A percentile compares a stretch with the other conserved stretches of the same genome.
Evolutionary conservation across 2,329 filamentous ascomycete species (phyloP).

Genomic region (Fusarium algeriense): DNA sequence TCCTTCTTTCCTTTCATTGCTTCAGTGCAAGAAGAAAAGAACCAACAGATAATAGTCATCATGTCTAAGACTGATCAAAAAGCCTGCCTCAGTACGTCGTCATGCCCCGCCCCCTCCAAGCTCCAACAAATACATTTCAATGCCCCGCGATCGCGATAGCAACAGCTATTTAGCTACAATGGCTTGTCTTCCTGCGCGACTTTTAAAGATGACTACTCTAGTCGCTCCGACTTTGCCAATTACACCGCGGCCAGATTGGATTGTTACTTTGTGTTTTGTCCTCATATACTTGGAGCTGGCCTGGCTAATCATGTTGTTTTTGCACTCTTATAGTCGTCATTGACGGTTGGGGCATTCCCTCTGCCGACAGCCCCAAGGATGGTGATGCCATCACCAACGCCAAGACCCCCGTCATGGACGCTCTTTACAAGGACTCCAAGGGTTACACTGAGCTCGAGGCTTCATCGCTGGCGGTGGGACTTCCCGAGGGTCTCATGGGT

Average conservation of each 20-base stretch:
- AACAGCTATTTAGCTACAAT: slow-evolving; percentile 19
- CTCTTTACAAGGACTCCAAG: slow-evolving; percentile 82
- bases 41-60: slow-evolving; percentile 44
- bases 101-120: slow-evolving; percentile 48
- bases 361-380: slow-evolving; percentile 81
- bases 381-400: slow-evolving; percentile 97
- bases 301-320: slow-evolving; percentile 70
- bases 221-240: slow-evolving; percentile 22
- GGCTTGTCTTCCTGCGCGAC: slow-evolving; percentile 33
- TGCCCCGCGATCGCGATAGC: slow-evolving; percentile 39
- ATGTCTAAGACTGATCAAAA: slow-evolving; percentile 70
- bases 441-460: slow-evolving; percentile 95
- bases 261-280: slow-evolving; percentile 64
- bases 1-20: slow-evolving; percentile 33
- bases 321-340: slow-evolving; percentile 83
- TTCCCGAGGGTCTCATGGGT: slow-evolving; percentile 97
- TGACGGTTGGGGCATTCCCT: slow-evolving; percentile 96
- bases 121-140: slow-evolving; percentile 39
- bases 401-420: slow-evolving; percentile 94
- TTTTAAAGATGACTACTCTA: slow-evolving; percentile 40
- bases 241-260: slow-evolving; percentile 49
- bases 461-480: slow-evolving; percentile 93
- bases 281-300: slow-evolving; percentile 68
- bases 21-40: slow-evolving; percentile 24
- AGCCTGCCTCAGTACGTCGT: slow-evolving; percentile 70